Evolutionary conservation across 495 filamentous ascomycete genomes (phyloP).

Genomic region (Aspergillus nanangensis): DNA sequence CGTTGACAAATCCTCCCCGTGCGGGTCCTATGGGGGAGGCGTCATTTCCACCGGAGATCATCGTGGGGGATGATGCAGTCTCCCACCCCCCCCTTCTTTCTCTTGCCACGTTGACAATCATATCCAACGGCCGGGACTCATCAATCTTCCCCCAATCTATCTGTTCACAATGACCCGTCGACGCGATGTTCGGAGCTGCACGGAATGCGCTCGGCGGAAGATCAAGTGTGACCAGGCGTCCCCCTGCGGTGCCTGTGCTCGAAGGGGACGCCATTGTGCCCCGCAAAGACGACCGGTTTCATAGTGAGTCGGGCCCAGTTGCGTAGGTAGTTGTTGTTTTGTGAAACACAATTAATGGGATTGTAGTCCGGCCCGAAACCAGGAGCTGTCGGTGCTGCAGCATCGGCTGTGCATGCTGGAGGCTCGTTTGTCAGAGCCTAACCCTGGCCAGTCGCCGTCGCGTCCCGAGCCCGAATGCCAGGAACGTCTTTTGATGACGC

Average conservation of each 20-base stretch:
- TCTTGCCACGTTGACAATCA: no score
- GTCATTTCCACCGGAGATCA: no score
- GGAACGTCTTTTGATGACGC: background rate
- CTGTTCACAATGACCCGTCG: no score
- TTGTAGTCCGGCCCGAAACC: background rate
- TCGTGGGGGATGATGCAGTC: no score
- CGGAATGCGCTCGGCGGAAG: background rate
- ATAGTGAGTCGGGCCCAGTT: background rate
- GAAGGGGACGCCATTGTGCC: background rate
- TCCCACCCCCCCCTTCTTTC: no score
- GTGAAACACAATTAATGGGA: no score
- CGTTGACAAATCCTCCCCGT: no score
- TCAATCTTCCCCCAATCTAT: no score
- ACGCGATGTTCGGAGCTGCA: background rate
- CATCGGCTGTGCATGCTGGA: background rate
- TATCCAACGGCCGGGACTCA: no score
- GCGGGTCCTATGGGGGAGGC: no score
- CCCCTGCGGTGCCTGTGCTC: background rate
- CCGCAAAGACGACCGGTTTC: background rate
- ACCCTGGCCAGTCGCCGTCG: background rate
- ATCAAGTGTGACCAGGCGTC: slow-evolving; percentile 2
- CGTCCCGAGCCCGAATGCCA: background rate
- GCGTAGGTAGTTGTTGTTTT: background rate
- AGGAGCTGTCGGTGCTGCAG: background rate
- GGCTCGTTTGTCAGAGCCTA: background rate